Conservation (phyloP, 441 rosid genomes). For the Theobroma grandiflorum region DNA sequence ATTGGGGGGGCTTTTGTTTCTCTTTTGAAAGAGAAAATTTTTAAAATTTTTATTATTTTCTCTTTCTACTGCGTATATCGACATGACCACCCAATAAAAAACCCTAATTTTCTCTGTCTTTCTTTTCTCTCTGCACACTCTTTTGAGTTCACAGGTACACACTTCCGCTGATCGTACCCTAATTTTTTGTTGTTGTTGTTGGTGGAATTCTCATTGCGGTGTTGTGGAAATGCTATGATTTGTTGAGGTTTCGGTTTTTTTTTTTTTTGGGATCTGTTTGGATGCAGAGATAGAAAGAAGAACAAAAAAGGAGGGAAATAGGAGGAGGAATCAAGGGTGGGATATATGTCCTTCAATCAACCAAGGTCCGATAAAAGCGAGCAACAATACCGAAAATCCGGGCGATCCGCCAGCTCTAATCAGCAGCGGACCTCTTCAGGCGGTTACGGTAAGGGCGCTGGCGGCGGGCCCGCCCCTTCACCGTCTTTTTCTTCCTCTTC, state of each 20-base stretch:
- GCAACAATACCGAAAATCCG: constrained; percentile 65
- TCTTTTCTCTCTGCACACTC: constrained; percentile 30
- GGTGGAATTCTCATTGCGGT: not conserved
- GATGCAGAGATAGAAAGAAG: constrained; percentile 34
- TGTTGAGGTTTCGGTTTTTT: not conserved
- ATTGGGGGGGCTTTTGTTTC: not conserved
- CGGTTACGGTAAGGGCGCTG: constrained; percentile 74
- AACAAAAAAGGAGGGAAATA: not conserved
- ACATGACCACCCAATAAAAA: constrained; percentile 51
- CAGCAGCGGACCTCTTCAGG: constrained; percentile 79
- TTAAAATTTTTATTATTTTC: not conserved
- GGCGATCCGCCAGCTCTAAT: constrained; percentile 79
- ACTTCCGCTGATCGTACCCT: constrained; percentile 15
- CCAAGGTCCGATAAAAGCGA: constrained; percentile 86
- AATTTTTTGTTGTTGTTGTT: not conserved
- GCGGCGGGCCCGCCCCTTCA: constrained; percentile 75
- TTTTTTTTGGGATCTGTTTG: constrained; percentile 33
- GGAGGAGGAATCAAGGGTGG: constrained; percentile 47
- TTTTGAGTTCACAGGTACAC: constrained; percentile 21
- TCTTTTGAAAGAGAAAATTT: not conserved
- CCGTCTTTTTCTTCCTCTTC: constrained; percentile 51
- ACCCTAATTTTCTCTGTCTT: constrained; percentile 45
- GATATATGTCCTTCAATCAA: constrained; percentile 98
- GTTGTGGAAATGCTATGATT: not conserved
- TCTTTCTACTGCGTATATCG: constrained; percentile 33